Conservation (phyloP, 805 yeast species). For the Saccharomycopsis capsularis region DNA sequence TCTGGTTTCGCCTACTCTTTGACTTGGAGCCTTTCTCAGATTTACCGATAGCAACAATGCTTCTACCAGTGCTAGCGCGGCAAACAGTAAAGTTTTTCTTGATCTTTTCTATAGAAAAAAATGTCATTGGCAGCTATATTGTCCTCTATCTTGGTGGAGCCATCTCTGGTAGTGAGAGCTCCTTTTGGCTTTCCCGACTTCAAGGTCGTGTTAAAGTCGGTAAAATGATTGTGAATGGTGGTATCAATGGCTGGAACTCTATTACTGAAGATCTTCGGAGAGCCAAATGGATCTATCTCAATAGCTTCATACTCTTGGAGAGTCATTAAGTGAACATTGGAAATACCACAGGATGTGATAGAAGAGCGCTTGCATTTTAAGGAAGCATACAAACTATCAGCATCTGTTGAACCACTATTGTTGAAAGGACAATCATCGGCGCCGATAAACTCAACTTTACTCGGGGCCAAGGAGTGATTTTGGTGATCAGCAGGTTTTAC, state of each 20-base stretch:
- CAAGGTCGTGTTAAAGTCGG: constrained; percentile 7
- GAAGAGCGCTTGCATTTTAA: background rate
- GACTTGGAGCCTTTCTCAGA: too few relatives aligned
- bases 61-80: background rate
- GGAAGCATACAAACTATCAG: background rate
- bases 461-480: background rate
- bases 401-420: too few relatives aligned
- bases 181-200: constrained; percentile 1
- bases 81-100: background rate
- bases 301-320: constrained; percentile 8
- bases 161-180: constrained; percentile 5
- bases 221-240: constrained; percentile 6
- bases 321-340: constrained; percentile 5
- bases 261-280: background rate
- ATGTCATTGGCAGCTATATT: background rate
- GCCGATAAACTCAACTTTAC: background rate
- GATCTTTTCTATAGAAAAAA: background rate
- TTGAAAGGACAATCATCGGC: too few relatives aligned
- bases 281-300: constrained; percentile 10
- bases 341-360: background rate
- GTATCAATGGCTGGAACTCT: constrained; percentile 8
- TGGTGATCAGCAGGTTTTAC: background rate
- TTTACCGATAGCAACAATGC: background rate
- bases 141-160: background rate
- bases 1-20: too few relatives aligned